Evolutionary conservation across 129 eudicot genomes (phyloP), one percentile per base, ranked within the genome.

Genomic region (Sambucus nigra): DNA sequence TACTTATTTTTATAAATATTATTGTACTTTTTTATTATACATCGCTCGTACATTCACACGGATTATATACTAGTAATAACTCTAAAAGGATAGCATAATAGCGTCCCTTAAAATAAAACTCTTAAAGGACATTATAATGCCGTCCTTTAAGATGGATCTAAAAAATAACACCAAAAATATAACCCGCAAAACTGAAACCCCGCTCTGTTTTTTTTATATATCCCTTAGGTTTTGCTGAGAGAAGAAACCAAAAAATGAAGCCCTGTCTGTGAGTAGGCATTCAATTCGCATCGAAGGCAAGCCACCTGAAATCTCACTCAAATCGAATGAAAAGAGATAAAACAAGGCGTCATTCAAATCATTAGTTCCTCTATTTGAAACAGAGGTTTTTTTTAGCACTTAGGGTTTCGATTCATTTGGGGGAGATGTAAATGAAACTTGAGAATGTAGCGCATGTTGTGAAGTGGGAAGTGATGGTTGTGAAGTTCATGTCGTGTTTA

Each of bases 391-490:
- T 47, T 58, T 42, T 39, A 19, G 9, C 47, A 31, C 47, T 21
- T 42, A 25, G 62, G 68, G 68, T 35, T 38, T 41, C 47, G 50
- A 44, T 88, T 76, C 79, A 81, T 74, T 29, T 85, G 73, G 77
- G 29, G 26, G 19, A 69, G 1, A 24, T 79, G 79, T 59, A 54
- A 22, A 76, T 89, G 87, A 74, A 71, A 24, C 69, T 80, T 0
- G 81, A 79, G 41, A 78, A 89, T 40, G 44, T 84, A 19, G 97
- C 97, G 1, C 64, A 86, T 8, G 63, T 89, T 61, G 83, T 89
- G 19, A 76, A 86, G 0, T 75, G 79, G 0, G 78, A 75, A 65
- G 79, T 89, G 59, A 20, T 81, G 45, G 59, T 63, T 41, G 71
- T 89, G 40, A 60, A 57, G 55, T 79, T 89, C 66, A 76, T 81